Conservation (phyloP, 2,329 filamentous ascomycete genomes). For the Phaeosphaeria sp. region DNA sequence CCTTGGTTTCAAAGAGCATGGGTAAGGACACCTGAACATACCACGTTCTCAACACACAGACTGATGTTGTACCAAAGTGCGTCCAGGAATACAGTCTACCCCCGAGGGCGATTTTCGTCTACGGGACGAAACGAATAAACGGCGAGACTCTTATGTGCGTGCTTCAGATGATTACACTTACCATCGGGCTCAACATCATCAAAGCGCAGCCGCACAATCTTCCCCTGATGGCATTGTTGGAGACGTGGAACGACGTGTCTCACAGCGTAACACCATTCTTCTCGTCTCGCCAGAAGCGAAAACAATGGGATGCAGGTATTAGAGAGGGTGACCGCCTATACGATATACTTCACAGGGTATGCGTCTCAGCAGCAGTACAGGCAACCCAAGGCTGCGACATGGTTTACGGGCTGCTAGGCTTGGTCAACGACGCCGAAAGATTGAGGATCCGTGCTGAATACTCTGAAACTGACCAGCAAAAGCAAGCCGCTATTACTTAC, state of each 20-base stretch:
- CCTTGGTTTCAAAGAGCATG: conserved; percentile 1
- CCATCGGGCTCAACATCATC: neutral
- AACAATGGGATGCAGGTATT: neutral
- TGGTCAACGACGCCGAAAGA: conserved; percentile 1
- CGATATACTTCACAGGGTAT: neutral
- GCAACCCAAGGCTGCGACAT: conserved; percentile 1
- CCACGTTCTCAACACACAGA: too few relatives aligned
- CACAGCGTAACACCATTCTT: neutral
- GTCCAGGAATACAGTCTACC: conserved; percentile 3
- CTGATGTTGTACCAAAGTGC: neutral
- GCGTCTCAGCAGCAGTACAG: neutral
- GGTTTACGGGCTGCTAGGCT: neutral
- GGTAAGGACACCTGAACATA: neutral
- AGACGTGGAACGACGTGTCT: neutral
- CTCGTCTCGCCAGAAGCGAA: neutral
- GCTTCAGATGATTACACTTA: neutral
- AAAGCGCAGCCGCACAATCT: neutral
- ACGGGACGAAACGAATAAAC: neutral
- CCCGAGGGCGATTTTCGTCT: neutral
- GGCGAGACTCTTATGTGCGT: conserved; percentile 4
- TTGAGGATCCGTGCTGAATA: neutral
- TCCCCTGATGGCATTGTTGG: neutral
- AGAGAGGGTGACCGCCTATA: conserved; percentile 1
- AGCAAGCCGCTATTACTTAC: neutral
- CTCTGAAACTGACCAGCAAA: neutral